A percentile compares a stretch with the other conserved stretches of the same genome.
Conservation (phyloP, 768 basidiomycete species). For the Scleroderma citrinum region DNA sequence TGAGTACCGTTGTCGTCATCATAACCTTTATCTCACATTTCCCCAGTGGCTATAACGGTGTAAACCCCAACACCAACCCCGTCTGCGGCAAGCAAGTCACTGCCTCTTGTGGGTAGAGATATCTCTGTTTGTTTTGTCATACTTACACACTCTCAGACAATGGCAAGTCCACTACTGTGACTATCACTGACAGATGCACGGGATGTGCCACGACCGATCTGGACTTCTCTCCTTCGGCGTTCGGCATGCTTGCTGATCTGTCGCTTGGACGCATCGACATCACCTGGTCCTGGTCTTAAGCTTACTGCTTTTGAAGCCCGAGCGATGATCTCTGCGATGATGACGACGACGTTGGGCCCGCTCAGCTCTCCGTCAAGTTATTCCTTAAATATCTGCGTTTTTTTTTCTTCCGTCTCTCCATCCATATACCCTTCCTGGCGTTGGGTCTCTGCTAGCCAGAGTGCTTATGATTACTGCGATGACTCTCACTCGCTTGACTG, state of each 20-base stretch:
- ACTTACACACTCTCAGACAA: conserved; percentile 34
- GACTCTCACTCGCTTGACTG: conserved; percentile 14
- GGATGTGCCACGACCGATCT: conserved; percentile 48
- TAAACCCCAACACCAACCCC: conserved; percentile 72
- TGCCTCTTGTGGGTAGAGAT: conserved; percentile 40
- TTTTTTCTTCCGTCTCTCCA: not conserved
- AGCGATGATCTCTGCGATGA: not conserved
- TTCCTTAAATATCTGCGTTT: not conserved
- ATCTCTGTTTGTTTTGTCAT: conserved; percentile 1
- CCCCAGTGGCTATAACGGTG: conserved; percentile 47
- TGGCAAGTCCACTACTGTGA: conserved; percentile 44
- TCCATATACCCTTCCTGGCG: not conserved
- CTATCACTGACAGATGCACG: conserved; percentile 56
- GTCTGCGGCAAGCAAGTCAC: conserved; percentile 50
- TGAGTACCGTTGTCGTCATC: conserved; percentile 12
- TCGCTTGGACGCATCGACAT: conserved; percentile 50
- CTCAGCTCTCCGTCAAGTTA: not conserved
- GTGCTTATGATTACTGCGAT: conserved; percentile 14
- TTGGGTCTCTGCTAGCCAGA: conserved; percentile 23
- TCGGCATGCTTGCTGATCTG: conserved; percentile 38
- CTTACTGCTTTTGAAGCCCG: not conserved
- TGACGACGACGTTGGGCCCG: not conserved
- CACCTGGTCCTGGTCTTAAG: conserved; percentile 43
- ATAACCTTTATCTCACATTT: conserved; percentile 1
- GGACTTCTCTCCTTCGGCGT: conserved; percentile 60